phyloP scores from a whole-genome alignment of 495 filamentous ascomycete species.

The Trichoderma virens region DNA sequence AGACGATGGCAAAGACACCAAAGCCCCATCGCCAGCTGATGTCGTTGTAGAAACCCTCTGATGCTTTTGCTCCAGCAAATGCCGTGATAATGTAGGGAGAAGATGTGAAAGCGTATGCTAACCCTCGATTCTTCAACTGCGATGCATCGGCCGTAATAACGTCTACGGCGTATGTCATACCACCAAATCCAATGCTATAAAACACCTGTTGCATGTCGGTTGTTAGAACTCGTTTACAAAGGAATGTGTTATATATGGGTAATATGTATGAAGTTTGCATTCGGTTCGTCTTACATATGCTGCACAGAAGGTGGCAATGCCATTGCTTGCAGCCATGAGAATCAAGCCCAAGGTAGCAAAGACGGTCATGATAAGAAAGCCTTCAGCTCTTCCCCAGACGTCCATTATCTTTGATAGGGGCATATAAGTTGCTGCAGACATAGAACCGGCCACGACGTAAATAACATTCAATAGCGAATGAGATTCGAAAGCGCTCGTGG shows the following conservation, averaged over 20 bases:
- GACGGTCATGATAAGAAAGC: slow-evolving; percentile 28
- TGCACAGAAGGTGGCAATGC: slow-evolving; percentile 41
- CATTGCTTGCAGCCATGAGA: slow-evolving; percentile 42
- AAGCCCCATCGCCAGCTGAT: slow-evolving; percentile 14
- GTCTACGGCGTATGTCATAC: too few relatives aligned
- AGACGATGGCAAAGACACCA: slow-evolving; percentile 10
- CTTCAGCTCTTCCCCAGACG: slow-evolving; percentile 51
- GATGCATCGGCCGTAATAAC: too few relatives aligned
- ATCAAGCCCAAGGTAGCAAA: slow-evolving; percentile 38
- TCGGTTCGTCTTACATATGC: slow-evolving; percentile 54
- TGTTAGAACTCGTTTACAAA: too few relatives aligned
- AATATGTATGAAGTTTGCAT: slow-evolving; percentile 29
- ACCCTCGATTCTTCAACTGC: neutral
- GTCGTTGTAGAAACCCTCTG: slow-evolving; percentile 34
- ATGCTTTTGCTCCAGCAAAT: slow-evolving; percentile 38
- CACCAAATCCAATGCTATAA: too few relatives aligned
- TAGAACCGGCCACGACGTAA: slow-evolving; percentile 42
- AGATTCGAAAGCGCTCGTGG: slow-evolving; percentile 36
- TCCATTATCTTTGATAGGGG: slow-evolving; percentile 59
- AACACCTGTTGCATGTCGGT: too few relatives aligned
- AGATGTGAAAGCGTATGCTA: slow-evolving; percentile 51
- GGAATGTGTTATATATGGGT: too few relatives aligned
- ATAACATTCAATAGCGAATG: slow-evolving; percentile 42
- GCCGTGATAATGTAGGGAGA: slow-evolving; percentile 62
- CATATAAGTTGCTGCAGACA: slow-evolving; percentile 54